Evolutionary conservation across 2,329 filamentous ascomycete genomes (phyloP).

Genomic region (Aspergillus spinulosporus): DNA sequence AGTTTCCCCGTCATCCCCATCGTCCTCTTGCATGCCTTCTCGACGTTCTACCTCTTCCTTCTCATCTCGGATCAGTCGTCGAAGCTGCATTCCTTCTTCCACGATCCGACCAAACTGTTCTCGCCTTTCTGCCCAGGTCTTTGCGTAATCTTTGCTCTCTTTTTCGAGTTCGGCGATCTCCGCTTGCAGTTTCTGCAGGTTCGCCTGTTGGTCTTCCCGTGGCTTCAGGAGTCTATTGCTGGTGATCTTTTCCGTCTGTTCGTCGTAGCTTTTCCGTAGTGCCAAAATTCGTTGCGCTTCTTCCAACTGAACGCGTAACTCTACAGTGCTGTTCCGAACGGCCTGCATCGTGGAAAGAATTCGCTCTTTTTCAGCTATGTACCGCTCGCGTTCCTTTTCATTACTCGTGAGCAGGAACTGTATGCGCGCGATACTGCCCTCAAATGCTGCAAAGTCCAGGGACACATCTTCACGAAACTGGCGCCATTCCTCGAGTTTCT

Average conservation of each 20-base stretch:
- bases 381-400: constrained; percentile 76
- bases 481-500: constrained; percentile 57
- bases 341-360: constrained; percentile 76
- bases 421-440: constrained; percentile 80
- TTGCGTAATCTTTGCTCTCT: constrained; percentile 77
- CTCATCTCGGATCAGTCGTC: constrained; percentile 85
- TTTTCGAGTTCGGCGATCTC: constrained; percentile 85
- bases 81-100: constrained; percentile 83
- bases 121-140: constrained; percentile 79
- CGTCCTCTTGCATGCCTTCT: constrained; percentile 71
- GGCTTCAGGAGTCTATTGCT: constrained; percentile 75
- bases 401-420: constrained; percentile 86
- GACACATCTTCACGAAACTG: constrained; percentile 79
- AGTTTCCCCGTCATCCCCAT: constrained; percentile 56
- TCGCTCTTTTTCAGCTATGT: constrained; percentile 73
- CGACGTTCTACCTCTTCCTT: constrained; percentile 90
- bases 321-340: constrained; percentile 72
- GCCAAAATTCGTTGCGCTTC: constrained; percentile 72
- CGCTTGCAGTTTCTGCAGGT: constrained; percentile 77
- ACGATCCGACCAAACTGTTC: constrained; percentile 88
- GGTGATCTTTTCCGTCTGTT: constrained; percentile 82
- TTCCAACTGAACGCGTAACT: constrained; percentile 72
- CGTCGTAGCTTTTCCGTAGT: constrained; percentile 82
- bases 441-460: constrained; percentile 85
- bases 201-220: constrained; percentile 77